Percentiles rank a stretch among this genome's conserved stretches.
Conservation (phyloP, 768 basidiomycete genomes). For the Lactifluus subvellereus region DNA sequence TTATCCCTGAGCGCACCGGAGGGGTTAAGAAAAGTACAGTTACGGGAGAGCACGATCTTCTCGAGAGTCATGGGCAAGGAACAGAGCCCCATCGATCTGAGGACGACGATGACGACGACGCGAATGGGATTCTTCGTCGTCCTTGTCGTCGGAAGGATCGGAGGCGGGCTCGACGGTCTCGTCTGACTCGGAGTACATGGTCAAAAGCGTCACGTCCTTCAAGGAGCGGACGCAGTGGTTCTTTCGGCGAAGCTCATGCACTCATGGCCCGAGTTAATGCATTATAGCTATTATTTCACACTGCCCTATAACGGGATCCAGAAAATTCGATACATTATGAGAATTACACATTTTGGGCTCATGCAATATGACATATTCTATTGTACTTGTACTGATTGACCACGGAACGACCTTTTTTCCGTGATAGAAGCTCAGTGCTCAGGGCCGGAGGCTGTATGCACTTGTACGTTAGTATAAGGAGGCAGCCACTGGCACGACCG, state of each 20-base stretch:
- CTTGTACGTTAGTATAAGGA: conserved; percentile 41
- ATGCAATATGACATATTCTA: no score
- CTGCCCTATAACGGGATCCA: no score
- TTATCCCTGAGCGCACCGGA: background rate
- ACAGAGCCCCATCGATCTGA: background rate
- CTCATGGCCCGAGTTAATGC: no score
- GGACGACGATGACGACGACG: background rate
- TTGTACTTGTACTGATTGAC: no score
- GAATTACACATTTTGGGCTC: no score
- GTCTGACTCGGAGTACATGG: background rate
- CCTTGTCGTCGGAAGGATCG: background rate
- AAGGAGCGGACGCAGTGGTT: conserved; percentile 4
- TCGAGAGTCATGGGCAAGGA: background rate
- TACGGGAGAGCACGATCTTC: background rate
- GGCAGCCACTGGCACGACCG: conserved; percentile 99
- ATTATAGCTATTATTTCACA: no score
- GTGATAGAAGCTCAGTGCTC: no score
- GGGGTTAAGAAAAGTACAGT: background rate
- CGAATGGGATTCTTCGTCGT: background rate
- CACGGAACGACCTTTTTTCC: no score
- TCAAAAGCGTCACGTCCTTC: background rate
- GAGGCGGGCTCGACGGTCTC: background rate
- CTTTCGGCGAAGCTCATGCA: background rate
- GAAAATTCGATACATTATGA: no score
- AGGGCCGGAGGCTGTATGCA: no score